These are phyloP conservation scores for Alternaria triticina DNA, from an alignment of 2,329 filamentous ascomycete genomes.

Conservation along the genomic window DNA sequence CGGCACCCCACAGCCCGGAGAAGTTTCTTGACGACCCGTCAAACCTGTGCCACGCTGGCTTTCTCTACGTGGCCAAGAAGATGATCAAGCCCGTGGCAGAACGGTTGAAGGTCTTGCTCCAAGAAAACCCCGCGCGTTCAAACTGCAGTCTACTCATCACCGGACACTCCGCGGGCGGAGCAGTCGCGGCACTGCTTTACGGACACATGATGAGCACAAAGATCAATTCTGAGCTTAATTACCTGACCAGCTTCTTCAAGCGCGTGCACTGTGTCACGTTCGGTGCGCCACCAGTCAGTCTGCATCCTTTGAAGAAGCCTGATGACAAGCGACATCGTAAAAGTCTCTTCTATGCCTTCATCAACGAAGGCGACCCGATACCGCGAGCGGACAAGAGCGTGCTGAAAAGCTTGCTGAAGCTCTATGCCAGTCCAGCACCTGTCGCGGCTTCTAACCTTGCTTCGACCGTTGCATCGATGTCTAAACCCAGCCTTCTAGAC, in stretches of 20 bases:
- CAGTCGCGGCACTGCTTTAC: slow-evolving; percentile 80
- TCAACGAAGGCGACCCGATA: slow-evolving; percentile 88
- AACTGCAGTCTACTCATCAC: slow-evolving; percentile 78
- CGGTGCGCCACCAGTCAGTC: slow-evolving; percentile 78
- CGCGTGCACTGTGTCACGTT: slow-evolving; percentile 85
- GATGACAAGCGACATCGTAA: slow-evolving; percentile 56
- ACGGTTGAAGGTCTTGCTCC: slow-evolving; percentile 70
- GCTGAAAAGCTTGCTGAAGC: slow-evolving; percentile 72
- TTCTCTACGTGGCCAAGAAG: slow-evolving; percentile 74
- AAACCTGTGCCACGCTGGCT: slow-evolving; percentile 82
- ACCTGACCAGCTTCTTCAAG: slow-evolving; percentile 73
- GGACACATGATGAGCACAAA: slow-evolving; percentile 76
- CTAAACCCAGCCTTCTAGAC: slow-evolving; percentile 31
- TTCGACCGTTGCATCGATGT: slow-evolving; percentile 29
- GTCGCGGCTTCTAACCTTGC: slow-evolving; percentile 18
- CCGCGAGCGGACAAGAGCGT: slow-evolving; percentile 78
- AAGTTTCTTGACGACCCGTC: slow-evolving; percentile 78
- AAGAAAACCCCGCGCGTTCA: slow-evolving; percentile 72
- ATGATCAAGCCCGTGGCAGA: slow-evolving; percentile 78
- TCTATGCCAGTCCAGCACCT: slow-evolving; percentile 70
- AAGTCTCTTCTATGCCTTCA: slow-evolving; percentile 77
- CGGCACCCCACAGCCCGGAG: slow-evolving; percentile 67
- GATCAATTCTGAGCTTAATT: slow-evolving; percentile 71
- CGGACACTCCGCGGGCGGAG: slow-evolving; percentile 85
- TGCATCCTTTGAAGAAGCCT: slow-evolving; percentile 71